A percentile compares a stretch with the other conserved stretches of the same genome.
phyloP scores from a whole-genome alignment of 352 stramenopile species.

The Albugo laibachii region DNA sequence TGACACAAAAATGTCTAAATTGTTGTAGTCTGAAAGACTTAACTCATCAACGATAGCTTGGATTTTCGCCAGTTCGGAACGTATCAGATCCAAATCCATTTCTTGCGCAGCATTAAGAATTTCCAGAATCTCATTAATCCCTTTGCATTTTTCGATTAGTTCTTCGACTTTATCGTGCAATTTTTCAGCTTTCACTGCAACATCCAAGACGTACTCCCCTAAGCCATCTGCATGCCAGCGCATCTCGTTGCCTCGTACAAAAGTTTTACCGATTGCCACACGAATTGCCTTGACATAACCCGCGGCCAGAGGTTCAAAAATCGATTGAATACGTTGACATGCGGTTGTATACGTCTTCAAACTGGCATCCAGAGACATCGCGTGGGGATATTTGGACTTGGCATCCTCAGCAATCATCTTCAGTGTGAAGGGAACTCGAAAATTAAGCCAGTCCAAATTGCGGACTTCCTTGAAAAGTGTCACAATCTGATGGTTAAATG shows the following conservation, averaged over 20 bases:
- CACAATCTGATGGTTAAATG: constrained; percentile 96
- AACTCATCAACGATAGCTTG: constrained; percentile 89
- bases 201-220: constrained; percentile 70
- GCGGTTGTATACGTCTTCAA: constrained; percentile 85
- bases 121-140: constrained; percentile 84
- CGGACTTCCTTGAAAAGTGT: constrained; percentile 97
- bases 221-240: constrained; percentile 75
- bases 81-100: constrained; percentile 24
- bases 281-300: constrained; percentile 67
- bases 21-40: constrained; percentile 86
- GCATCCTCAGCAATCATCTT: constrained; percentile 94
- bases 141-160: constrained; percentile 81
- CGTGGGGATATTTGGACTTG: constrained; percentile 91
- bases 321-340: constrained; percentile 57
- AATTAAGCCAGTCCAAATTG: constrained; percentile 96
- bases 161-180: constrained; percentile 98
- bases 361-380: constrained; percentile 92
- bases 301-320: constrained; percentile 59
- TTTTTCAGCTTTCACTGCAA: constrained; percentile 85
- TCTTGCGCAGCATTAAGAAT: constrained; percentile 34
- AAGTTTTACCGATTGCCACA: constrained; percentile 75
- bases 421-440: constrained; percentile 89
- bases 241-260: constrained; percentile 78
- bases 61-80: constrained; percentile 59
- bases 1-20: constrained; percentile 84